phyloP scores from a whole-genome alignment of 331 rosid species.

The Acacia concinna region DNA sequence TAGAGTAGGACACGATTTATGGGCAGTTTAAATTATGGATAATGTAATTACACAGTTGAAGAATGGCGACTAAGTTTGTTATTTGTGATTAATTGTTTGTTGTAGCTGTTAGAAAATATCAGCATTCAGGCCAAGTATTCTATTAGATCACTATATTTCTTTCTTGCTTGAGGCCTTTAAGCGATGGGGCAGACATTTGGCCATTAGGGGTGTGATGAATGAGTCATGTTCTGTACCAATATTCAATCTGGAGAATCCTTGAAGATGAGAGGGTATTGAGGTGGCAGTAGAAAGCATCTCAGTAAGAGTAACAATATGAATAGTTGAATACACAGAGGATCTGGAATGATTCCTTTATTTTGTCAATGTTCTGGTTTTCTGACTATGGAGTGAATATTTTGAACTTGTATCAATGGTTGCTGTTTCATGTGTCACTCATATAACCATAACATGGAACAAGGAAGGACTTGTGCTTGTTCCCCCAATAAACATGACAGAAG shows the following conservation, averaged over 20 bases:
- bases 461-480: background rate
- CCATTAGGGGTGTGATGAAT: background rate
- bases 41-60: background rate
- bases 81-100: background rate
- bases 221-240: background rate
- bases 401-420: background rate
- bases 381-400: background rate
- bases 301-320: too few relatives aligned
- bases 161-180: background rate
- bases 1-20: background rate
- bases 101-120: background rate
- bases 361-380: background rate
- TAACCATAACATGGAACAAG: background rate
- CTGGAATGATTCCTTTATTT: background rate
- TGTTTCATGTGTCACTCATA: background rate
- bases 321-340: background rate
- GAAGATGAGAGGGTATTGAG: background rate
- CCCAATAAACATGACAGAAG: background rate
- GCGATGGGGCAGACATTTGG: background rate
- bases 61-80: background rate
- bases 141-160: background rate
- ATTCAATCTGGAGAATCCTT: background rate
- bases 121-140: background rate
- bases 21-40: background rate
- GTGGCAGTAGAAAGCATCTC: background rate